Evolutionary conservation across 1,284 basidiomycete species (phyloP).

Genomic region (Tremellales sp.): DNA sequence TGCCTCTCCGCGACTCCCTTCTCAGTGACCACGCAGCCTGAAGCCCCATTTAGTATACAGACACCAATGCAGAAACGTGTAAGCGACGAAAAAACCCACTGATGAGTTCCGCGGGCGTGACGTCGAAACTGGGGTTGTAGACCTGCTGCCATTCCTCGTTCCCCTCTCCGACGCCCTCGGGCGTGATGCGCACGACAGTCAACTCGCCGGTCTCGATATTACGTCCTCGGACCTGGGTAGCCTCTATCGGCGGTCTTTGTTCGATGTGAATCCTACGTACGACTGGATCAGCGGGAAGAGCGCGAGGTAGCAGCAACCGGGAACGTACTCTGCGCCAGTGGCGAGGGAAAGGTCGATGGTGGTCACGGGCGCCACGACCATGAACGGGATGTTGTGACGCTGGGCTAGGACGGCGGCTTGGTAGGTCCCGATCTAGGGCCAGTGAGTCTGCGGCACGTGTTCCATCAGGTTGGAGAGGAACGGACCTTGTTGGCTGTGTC

Average conservation of each 20-base stretch:
- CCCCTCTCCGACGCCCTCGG: slow-evolving; percentile 46
- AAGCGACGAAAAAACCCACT: slow-evolving; percentile 26
- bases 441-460: not conserved
- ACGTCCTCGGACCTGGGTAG: slow-evolving; percentile 74
- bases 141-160: slow-evolving; percentile 52
- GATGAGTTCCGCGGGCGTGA: slow-evolving; percentile 74
- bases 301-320: not conserved
- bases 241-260: slow-evolving; percentile 78
- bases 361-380: slow-evolving; percentile 83
- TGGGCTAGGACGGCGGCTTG: slow-evolving; percentile 83
- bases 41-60: slow-evolving; percentile 52
- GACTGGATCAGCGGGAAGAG: slow-evolving; percentile 3
- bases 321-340: slow-evolving; percentile 65
- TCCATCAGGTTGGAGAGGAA: not conserved
- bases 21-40: slow-evolving; percentile 75
- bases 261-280: slow-evolving; percentile 77
- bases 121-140: slow-evolving; percentile 91
- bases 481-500: slow-evolving; percentile 88
- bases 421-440: slow-evolving; percentile 73
- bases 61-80: slow-evolving; percentile 33
- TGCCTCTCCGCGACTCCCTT: slow-evolving; percentile 69
- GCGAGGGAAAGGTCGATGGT: slow-evolving; percentile 77
- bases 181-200: slow-evolving; percentile 47
- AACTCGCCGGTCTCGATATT: slow-evolving; percentile 42
- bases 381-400: slow-evolving; percentile 77